Evolutionary conservation across 345 rosid genomes (phyloP), one percentile per base, ranked within the genome.

Genomic region (Bretschneidera sinensis): DNA sequence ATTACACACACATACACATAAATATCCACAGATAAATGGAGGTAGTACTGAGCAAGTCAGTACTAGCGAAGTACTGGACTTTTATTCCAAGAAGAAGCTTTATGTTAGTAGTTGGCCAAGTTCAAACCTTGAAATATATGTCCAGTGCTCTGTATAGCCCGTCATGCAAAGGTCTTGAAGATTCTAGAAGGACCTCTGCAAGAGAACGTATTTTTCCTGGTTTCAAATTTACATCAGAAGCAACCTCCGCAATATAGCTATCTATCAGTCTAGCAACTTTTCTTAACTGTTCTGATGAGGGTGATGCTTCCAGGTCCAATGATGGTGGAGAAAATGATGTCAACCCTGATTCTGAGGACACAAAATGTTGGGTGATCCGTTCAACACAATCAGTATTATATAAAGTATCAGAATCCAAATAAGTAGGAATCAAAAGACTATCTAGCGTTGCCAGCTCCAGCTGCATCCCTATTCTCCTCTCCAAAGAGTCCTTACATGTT

Each of bases 211-310:
- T 78, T 78, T 83, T 90, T 64, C 63, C 78, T 3, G 91, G 95
- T 78, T 94, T 94, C 75, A 94, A 67, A 78, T 86, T 83, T 53
- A 85, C 92, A 76, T 94, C 97, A 24, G 97, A 88, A 68, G 99
- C 99, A 66, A 94, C 92, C 72, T 94, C 99, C 2, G 97, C 97
- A 20, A 94, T 71, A 72, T 90, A 94, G 67, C 68, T 76, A 81
- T 94, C 99, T 4, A 94, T 66, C 57, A 94, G 60, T 73, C 74
- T 91, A 11, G 81, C 92, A 52, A 85, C 97, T 75, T 79, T 86
- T 59, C 80, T 76, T 17, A 82, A 54, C 2, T 92, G 84, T 43
- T 75, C 81, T 19, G 79, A 62, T 28, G 91, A 76, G 14, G 91
- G 89, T 48, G 97, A 85, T 24, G 79, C 69, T 72, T 61, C 89